Conservation (phyloP, 306 rosid species). For the Cucumis melo region DNA sequence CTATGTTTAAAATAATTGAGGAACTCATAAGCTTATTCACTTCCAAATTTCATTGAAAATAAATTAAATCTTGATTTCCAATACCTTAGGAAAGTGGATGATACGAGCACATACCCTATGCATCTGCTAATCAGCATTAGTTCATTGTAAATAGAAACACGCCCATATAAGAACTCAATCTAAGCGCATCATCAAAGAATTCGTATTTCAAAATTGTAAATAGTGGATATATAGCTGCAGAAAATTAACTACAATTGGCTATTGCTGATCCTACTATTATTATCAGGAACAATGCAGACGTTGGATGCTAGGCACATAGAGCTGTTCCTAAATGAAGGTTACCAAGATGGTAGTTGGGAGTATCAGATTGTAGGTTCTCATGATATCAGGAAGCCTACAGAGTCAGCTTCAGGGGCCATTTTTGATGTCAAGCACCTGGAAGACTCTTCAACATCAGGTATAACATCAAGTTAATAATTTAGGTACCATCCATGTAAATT, state of each 20-base stretch:
- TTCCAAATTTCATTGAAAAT: neutral
- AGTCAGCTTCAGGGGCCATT: slow-evolving; percentile 85
- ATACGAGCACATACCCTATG: neutral
- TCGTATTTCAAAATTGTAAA: neutral
- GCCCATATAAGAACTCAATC: neutral
- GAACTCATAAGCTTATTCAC: neutral
- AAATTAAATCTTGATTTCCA: neutral
- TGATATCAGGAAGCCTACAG: slow-evolving; percentile 57
- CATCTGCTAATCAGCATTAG: neutral
- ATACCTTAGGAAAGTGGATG: neutral
- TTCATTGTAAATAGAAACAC: neutral
- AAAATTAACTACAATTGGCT: neutral
- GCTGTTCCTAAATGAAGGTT: slow-evolving; percentile 60
- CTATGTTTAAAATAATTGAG: neutral
- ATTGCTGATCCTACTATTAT: neutral
- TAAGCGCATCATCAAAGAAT: neutral
- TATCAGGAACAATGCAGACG: slow-evolving; percentile 93
- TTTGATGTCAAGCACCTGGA: slow-evolving; percentile 53
- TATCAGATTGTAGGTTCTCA: slow-evolving; percentile 74
- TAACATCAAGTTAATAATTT: neutral
- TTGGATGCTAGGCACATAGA: slow-evolving; percentile 88
- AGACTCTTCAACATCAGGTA: slow-evolving; percentile 59
- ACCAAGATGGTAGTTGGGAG: slow-evolving; percentile 72
- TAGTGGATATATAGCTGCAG: neutral
- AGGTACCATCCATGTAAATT: neutral